Percentiles rank a stretch among this genome's conserved stretches.
Conservation (phyloP, 306 rosid genomes). For the Trichosanthes cucumerina region DNA sequence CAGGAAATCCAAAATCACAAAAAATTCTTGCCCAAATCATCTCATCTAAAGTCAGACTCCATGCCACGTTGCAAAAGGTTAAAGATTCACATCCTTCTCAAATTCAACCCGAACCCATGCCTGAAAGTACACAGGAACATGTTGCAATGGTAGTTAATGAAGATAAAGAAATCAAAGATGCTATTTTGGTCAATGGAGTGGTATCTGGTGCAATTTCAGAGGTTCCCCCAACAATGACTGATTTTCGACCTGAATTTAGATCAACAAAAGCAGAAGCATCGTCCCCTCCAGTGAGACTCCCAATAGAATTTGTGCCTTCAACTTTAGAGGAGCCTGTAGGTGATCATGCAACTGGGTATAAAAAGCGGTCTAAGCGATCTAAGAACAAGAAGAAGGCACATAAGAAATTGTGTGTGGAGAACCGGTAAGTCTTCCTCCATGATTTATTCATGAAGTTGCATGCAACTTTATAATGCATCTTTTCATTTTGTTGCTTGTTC, state of each 20-base stretch:
- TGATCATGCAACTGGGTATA: constrained; percentile 14
- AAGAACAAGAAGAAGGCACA: constrained; percentile 32
- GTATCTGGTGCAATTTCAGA: constrained; percentile 8
- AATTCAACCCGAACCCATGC: not conserved
- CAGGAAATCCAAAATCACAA: constrained; percentile 23
- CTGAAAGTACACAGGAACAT: constrained; percentile 2
- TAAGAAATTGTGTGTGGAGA: constrained; percentile 22
- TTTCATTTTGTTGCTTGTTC: not conserved
- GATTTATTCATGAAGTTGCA: not conserved
- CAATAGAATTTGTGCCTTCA: constrained; percentile 24
- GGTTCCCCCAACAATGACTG: not conserved
- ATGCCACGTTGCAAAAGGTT: constrained; percentile 12
- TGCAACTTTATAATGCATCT: not conserved
- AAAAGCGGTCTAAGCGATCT: constrained; percentile 29
- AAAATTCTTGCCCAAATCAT: constrained; percentile 24
- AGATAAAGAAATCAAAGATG: not conserved
- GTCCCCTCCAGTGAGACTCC: not conserved
- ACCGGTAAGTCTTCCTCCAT: constrained; percentile 24
- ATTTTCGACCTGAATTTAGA: constrained; percentile 16
- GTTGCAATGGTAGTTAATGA: not conserved
- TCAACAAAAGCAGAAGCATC: constrained; percentile 8
- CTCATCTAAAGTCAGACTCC: constrained; percentile 26
- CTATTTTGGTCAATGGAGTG: constrained; percentile 7
- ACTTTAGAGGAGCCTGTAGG: constrained; percentile 4
- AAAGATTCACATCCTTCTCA: not conserved